These are phyloP conservation scores for Cryphonectria parasitica DNA, from an alignment of 2,329 filamentous ascomycete species.

Conservation along the genomic window DNA sequence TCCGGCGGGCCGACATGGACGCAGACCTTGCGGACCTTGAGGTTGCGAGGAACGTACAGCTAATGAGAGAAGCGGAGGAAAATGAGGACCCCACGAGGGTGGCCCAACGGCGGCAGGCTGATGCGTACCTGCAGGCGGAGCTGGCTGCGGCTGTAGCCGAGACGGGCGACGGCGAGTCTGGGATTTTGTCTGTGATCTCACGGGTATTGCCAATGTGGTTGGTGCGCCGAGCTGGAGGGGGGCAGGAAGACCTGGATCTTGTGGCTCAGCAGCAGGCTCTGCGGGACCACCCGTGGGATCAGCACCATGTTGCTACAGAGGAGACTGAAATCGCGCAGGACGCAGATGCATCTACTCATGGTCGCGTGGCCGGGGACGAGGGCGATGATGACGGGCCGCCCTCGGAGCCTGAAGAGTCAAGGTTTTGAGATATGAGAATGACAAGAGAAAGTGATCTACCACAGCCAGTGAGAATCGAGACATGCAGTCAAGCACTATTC, in stretches of 20 bases:
- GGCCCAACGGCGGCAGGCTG: too few species aligned
- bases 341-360: not conserved
- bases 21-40: constrained; percentile 7
- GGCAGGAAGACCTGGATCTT: not conserved
- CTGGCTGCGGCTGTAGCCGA: constrained; percentile 2
- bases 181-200: constrained; percentile 14
- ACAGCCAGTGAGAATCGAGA: not conserved
- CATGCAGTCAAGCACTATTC: not conserved
- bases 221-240: constrained; percentile 4
- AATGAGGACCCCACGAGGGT: too few species aligned
- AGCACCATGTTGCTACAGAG: not conserved
- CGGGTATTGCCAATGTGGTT: constrained; percentile 22
- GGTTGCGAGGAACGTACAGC: constrained; percentile 12
- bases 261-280: constrained; percentile 2
- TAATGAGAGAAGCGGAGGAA: constrained; percentile 1
- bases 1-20: constrained; percentile 14
- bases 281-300: constrained; percentile 13
- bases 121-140: not conserved
- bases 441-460: not conserved
- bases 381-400: constrained; percentile 10
- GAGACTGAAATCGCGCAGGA: not conserved
- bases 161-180: not conserved
- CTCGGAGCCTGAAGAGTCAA: not conserved
- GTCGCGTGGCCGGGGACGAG: not conserved
- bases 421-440: not conserved